These are phyloP conservation scores for Tephrocybe sp. DNA, from an alignment of 768 basidiomycete species.

Conservation along the genomic window DNA sequence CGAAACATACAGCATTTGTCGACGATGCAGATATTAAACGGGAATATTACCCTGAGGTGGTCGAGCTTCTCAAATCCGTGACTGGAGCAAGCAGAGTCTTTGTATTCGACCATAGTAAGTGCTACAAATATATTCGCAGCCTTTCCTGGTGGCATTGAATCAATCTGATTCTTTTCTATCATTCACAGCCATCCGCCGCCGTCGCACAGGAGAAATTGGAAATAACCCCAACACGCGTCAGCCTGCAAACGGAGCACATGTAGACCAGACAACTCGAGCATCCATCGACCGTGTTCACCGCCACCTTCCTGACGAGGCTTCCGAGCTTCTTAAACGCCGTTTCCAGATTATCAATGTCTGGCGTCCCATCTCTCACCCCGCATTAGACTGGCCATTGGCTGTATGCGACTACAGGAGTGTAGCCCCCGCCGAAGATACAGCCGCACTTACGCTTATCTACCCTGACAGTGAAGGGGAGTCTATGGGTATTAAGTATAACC, in stretches of 20 bases:
- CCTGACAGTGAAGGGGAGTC: slow-evolving; percentile 51
- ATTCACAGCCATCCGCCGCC: slow-evolving; percentile 41
- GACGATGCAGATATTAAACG: slow-evolving; percentile 29
- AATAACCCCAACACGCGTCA: slow-evolving; percentile 35
- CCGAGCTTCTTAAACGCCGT: slow-evolving; percentile 38
- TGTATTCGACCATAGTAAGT: slow-evolving; percentile 59
- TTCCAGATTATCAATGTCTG: slow-evolving; percentile 60
- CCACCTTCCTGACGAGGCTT: slow-evolving; percentile 42
- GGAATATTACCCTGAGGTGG: slow-evolving; percentile 55
- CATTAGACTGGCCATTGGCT: slow-evolving; percentile 45
- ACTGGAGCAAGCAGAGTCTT: slow-evolving; percentile 51
- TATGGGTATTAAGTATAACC: slow-evolving; percentile 38
- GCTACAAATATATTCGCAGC: too few species aligned
- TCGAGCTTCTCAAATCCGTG: slow-evolving; percentile 54
- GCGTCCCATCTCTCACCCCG: slow-evolving; percentile 48
- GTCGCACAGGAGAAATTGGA: slow-evolving; percentile 31
- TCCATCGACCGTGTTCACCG: slow-evolving; percentile 42
- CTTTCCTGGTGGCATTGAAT: neutral
- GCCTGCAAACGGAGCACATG: slow-evolving; percentile 42
- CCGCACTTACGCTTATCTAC: slow-evolving; percentile 40
- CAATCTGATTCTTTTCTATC: neutral
- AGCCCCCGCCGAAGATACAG: slow-evolving; percentile 32
- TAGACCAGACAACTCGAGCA: slow-evolving; percentile 46
- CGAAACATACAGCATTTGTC: slow-evolving; percentile 36
- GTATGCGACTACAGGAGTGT: slow-evolving; percentile 49